Evolutionary conservation across 169 alveolate species (phyloP).

Genomic region (Plasmodium falciparum): DNA sequence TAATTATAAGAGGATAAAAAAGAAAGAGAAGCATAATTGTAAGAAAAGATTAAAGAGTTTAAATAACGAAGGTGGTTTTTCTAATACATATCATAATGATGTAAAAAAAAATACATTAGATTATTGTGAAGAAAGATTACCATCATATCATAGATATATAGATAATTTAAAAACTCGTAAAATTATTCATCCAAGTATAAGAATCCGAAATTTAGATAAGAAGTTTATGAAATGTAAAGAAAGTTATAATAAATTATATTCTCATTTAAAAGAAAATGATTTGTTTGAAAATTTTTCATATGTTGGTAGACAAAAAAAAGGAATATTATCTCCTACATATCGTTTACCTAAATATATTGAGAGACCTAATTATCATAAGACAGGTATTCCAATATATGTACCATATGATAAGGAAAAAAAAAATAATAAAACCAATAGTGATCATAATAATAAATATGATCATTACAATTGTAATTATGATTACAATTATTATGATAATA

Average conservation of each 20-base stretch:
- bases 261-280: constrained; percentile 44
- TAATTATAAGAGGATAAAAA: neutral
- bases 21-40: neutral
- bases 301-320: constrained; percentile 81
- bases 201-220: constrained; percentile 41
- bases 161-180: constrained; percentile 56
- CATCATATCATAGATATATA: constrained; percentile 54
- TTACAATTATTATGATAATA: constrained; percentile 37
- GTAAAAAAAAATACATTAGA: constrained; percentile 51
- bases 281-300: constrained; percentile 27
- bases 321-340: constrained; percentile 79
- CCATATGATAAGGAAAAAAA: constrained; percentile 52
- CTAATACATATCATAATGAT: constrained; percentile 31
- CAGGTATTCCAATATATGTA: constrained; percentile 82
- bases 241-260: constrained; percentile 40
- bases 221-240: constrained; percentile 50
- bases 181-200: constrained; percentile 59
- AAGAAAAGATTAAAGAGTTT: constrained; percentile 8
- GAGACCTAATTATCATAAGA: constrained; percentile 81
- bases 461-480: constrained; percentile 45
- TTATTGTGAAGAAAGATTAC: constrained; percentile 45
- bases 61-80: constrained; percentile 23
- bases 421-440: neutral
- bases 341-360: constrained; percentile 74
- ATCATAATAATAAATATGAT: neutral